Conservation (phyloP, 345 rosid species). For the Linum usitatissimum region DNA sequence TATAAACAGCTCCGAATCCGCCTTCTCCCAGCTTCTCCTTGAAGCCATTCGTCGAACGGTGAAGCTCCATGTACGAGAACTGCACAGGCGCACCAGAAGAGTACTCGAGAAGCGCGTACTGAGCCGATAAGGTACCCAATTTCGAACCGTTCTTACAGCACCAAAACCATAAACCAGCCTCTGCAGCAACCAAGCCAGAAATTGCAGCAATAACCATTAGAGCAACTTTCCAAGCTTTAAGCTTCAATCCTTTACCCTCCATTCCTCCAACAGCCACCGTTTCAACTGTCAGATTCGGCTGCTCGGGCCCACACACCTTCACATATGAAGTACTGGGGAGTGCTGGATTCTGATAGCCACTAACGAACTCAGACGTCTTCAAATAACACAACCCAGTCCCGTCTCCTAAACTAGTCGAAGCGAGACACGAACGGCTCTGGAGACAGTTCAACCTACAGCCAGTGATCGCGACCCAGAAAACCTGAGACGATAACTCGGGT, state of each 20-base stretch:
- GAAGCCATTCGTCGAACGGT: conserved; percentile 15
- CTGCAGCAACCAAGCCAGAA: conserved; percentile 29
- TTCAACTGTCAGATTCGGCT: conserved; percentile 21
- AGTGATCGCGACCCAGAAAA: conserved; percentile 34
- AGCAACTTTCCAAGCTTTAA: conserved; percentile 24
- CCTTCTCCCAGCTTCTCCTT: conserved; percentile 25
- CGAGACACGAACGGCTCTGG: conserved; percentile 30
- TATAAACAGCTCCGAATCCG: conserved; percentile 21
- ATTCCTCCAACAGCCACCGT: neutral
- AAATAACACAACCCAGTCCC: conserved; percentile 47
- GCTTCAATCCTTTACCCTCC: conserved; percentile 13
- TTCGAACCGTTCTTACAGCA: conserved; percentile 35
- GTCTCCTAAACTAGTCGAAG: conserved; percentile 47
- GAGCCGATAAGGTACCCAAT: conserved; percentile 37
- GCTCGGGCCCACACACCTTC: conserved; percentile 50
- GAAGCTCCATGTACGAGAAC: conserved; percentile 20
- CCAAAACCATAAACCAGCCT: conserved; percentile 51
- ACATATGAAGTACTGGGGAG: conserved; percentile 53
- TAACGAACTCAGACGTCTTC: conserved; percentile 33
- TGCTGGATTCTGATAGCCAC: conserved; percentile 42
- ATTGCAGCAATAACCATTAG: conserved; percentile 33
- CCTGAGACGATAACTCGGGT: conserved; percentile 32
- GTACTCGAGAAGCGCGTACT: conserved; percentile 52
- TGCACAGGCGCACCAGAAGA: conserved; percentile 44
- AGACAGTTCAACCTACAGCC: conserved; percentile 53